Evolutionary conservation across 345 rosid species (phyloP), one percentile per base, ranked within the genome.

Genomic region (Salix suchowensis): DNA sequence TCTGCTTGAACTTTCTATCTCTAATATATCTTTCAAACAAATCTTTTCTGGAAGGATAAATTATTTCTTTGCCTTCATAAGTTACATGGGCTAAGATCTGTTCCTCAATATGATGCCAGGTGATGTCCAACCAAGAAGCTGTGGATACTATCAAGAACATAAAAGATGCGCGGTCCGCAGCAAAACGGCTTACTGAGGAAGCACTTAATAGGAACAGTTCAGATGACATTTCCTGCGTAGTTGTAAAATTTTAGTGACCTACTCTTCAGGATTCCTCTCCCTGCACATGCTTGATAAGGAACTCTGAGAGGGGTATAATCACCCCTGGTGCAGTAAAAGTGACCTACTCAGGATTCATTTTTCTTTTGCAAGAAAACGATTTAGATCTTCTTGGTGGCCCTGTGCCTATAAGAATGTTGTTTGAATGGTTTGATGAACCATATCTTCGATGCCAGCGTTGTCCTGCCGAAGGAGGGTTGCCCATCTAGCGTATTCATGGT

Each of bases 171-270:
- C 86, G 82, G 67, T 77, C 91, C 32, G 98, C 98, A 1, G 98
- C 99, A n/a, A 93, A 89, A 85, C 88, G 77, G 71, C 95, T 96
- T 39, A 70, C 93, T 1, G 99, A 91, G 74, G 98, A 91, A 70
- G 99, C 99, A 34, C 82, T 91, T 70, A 78, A 79, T 64, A 89
- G 93, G 88, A 81, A 77, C 68, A 96, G 96, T 79, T 73, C 82
- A n/a, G 99, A 93, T 55, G 99, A 96, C 80, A 93, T 93, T 81
- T 96, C 99, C 61, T 86, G 89, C 72, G 67, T 96, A 24, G 96
- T 93, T 19, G 92, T 96, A 68, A 93, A 89, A 79, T 88, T 96
- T 83, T 81, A 83, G 66, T 81, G 81, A 87, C 72, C 52, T 74
- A 37, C 42, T 48, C 73, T 23, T 48, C 73, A 32, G 44, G 54